phyloP scores from a whole-genome alignment of 768 basidiomycete genomes.

The Nidularia sp. region DNA sequence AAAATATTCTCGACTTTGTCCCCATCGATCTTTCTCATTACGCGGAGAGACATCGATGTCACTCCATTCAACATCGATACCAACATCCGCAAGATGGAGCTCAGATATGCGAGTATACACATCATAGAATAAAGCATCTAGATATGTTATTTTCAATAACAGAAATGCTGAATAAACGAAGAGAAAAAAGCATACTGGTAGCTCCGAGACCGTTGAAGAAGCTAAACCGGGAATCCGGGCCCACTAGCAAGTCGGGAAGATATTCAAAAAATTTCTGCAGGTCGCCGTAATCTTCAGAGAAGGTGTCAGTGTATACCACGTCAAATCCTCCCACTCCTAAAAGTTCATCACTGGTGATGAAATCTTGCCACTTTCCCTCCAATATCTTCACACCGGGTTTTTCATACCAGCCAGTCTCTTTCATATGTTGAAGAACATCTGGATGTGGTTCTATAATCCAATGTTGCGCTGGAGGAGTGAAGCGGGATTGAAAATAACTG shows the following conservation, averaged over 20 bases:
- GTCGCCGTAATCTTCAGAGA: constrained; percentile 83
- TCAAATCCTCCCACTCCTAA: constrained; percentile 74
- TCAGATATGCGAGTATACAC: constrained; percentile 85
- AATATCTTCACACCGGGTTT: constrained; percentile 75
- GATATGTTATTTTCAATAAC: constrained; percentile 1
- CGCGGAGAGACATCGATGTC: constrained; percentile 64
- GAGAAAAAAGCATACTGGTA: constrained; percentile 59
- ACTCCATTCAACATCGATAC: constrained; percentile 76
- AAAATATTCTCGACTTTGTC: constrained; percentile 73
- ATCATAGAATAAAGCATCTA: constrained; percentile 87
- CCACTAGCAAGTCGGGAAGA: constrained; percentile 71
- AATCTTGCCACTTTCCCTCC: constrained; percentile 95
- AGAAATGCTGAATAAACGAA: constrained; percentile 1
- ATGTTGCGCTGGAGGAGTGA: constrained; percentile 62
- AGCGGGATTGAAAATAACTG: constrained; percentile 65
- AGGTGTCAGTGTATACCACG: constrained; percentile 88
- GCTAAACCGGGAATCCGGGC: constrained; percentile 76
- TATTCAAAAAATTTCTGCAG: constrained; percentile 79
- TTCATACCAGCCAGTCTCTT: constrained; percentile 70
- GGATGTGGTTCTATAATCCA: constrained; percentile 94
- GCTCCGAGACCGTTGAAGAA: constrained; percentile 98
- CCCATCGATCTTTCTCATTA: constrained; percentile 65
- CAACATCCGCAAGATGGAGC: constrained; percentile 78
- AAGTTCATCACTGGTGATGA: constrained; percentile 56
- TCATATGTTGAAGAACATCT: constrained; percentile 84